phyloP scores from a whole-genome alignment of 805 yeast species.

The Ogataea paradorogensis region DNA sequence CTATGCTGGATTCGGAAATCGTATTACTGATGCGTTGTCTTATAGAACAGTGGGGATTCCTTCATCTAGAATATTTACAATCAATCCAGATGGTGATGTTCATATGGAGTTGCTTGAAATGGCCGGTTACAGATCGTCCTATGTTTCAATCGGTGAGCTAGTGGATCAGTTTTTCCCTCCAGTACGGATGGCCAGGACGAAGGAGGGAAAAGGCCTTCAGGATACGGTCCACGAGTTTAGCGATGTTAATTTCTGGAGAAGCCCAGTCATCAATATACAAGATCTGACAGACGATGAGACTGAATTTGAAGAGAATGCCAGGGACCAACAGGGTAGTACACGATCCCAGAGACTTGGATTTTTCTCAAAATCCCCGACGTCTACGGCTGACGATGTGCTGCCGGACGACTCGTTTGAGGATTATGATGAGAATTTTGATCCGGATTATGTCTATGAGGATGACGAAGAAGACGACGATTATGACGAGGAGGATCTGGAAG shows the following conservation, averaged over 20 bases:
- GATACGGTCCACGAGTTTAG: conserved; percentile 61
- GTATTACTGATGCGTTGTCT: conserved; percentile 94
- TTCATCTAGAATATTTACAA: conserved; percentile 89
- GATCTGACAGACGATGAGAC: conserved; percentile 55
- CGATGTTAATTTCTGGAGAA: conserved; percentile 92
- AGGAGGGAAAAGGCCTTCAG: conserved; percentile 18
- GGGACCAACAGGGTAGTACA: conserved; percentile 4
- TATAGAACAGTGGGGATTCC: conserved; percentile 94
- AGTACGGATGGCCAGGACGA: conserved; percentile 33
- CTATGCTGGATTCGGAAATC: conserved; percentile 95
- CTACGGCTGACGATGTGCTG: conserved; percentile 18
- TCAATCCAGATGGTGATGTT: conserved; percentile 94
- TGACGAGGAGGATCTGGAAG: conserved; percentile 17
- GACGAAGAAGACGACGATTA: conserved; percentile 25
- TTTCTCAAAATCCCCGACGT: conserved; percentile 20
- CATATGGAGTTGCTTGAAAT: conserved; percentile 94
- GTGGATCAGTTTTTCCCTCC: conserved; percentile 99
- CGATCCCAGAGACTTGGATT: conserved; percentile 21
- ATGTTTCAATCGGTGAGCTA: conserved; percentile 84
- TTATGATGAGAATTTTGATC: conserved; percentile 32
- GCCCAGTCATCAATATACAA: conserved; percentile 62
- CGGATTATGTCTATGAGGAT: conserved; percentile 33
- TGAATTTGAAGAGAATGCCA: conserved; percentile 8
- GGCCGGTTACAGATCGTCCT: conserved; percentile 88
- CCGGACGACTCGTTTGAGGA: conserved; percentile 31